phyloP scores from a whole-genome alignment of 768 basidiomycete species.

The Chiua virens region DNA sequence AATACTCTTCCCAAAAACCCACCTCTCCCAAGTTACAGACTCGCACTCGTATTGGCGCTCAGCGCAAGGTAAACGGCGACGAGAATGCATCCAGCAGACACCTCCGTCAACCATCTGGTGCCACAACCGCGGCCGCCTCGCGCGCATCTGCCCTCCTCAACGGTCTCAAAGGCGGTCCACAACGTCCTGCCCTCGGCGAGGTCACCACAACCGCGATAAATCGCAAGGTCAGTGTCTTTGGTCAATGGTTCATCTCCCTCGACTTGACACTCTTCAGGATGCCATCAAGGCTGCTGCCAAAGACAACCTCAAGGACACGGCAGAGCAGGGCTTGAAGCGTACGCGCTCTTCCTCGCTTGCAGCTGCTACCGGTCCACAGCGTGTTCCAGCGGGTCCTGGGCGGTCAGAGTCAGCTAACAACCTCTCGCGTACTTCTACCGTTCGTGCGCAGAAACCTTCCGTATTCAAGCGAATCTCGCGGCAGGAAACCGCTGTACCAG shows the following conservation, averaged over 20 bases:
- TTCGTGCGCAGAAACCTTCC: slow-evolving; percentile 30
- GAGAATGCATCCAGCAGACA: slow-evolving; percentile 77
- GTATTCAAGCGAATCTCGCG: slow-evolving; percentile 43
- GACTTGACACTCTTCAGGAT: slow-evolving; percentile 25
- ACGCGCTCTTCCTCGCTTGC: slow-evolving; percentile 68
- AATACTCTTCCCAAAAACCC: slow-evolving; percentile 1
- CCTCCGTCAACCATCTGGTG: slow-evolving; percentile 58
- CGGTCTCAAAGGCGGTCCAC: slow-evolving; percentile 53
- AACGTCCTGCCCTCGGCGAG: slow-evolving; percentile 77
- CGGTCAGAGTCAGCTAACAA: slow-evolving; percentile 46
- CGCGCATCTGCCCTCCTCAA: slow-evolving; percentile 45
- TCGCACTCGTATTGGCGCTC: slow-evolving; percentile 61
- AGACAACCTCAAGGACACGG: slow-evolving; percentile 53
- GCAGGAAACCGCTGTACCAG: slow-evolving; percentile 42
- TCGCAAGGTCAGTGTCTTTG: slow-evolving; percentile 63
- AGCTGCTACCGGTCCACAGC: slow-evolving; percentile 60
- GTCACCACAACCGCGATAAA: slow-evolving; percentile 79
- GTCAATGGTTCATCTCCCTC: background rate
- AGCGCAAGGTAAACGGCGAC: slow-evolving; percentile 69
- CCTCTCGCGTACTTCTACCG: slow-evolving; percentile 34
- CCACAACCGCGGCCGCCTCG: slow-evolving; percentile 44
- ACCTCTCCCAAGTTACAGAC: slow-evolving; percentile 53
- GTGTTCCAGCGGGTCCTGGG: slow-evolving; percentile 65
- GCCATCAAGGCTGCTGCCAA: slow-evolving; percentile 53
- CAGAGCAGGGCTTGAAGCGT: slow-evolving; percentile 53